A percentile compares a stretch with the other conserved stretches of the same genome.
These are phyloP conservation scores for Peronospora belbahrii DNA, from an alignment of 352 stramenopile species.

Conservation along the genomic window DNA sequence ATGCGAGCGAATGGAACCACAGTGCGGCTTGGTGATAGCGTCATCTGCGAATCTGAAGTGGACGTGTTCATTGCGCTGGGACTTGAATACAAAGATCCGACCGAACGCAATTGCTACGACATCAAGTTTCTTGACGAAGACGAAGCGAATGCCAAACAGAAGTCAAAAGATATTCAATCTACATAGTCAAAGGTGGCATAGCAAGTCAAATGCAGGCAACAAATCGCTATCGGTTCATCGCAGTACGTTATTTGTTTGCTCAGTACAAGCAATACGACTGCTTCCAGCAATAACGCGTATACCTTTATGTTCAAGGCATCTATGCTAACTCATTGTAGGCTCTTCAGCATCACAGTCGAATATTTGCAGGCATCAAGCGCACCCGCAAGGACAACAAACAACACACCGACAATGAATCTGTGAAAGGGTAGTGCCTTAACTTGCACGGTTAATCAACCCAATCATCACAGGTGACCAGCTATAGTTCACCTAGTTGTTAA, in stretches of 20 bases:
- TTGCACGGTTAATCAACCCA: constrained; percentile 8
- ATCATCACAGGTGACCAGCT: constrained; percentile 12
- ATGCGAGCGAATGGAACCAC: constrained; percentile 50
- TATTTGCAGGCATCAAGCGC: constrained; percentile 62
- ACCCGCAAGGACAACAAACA: no score
- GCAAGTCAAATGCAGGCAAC: constrained; percentile 18
- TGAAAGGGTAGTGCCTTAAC: no score
- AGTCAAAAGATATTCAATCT: constrained; percentile 1
- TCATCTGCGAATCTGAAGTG: constrained; percentile 71
- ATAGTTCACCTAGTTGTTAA: constrained; percentile 77
- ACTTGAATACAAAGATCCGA: constrained; percentile 77
- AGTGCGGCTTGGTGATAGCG: constrained; percentile 53
- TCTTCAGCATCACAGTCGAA: no score
- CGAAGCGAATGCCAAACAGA: constrained; percentile 45
- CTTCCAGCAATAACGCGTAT: constrained; percentile 5
- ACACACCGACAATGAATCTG: no score
- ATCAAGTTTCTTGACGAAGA: constrained; percentile 78
- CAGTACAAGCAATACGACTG: no score
- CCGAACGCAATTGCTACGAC: constrained; percentile 72
- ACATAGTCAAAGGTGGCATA: constrained; percentile 19
- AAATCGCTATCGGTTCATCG: constrained; percentile 15
- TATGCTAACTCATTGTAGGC: constrained; percentile 26
- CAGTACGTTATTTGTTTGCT: constrained; percentile 13
- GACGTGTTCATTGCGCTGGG: constrained; percentile 82
- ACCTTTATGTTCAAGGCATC: no score